phyloP scores from a whole-genome alignment of 1,139 yeast genomes.

The Kluyveromyces sp. region DNA sequence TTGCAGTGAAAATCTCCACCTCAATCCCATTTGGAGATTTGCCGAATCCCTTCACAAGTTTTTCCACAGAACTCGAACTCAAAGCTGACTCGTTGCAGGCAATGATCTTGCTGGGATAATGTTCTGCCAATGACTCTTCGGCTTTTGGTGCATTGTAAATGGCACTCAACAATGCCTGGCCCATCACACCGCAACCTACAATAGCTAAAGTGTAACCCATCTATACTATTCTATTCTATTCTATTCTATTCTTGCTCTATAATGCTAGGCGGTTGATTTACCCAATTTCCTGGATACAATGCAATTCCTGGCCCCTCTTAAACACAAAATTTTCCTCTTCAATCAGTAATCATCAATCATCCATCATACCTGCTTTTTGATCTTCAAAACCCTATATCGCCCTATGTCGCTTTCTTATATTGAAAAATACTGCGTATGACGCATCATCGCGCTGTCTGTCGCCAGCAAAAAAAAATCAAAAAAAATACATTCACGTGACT shows the following conservation, averaged over 20 bases:
- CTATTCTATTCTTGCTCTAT: neutral
- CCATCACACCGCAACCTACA: slow-evolving; percentile 94
- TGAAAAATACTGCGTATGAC: too few relatives aligned
- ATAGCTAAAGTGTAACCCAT: slow-evolving; percentile 54
- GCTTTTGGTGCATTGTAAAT: slow-evolving; percentile 43
- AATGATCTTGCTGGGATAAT: slow-evolving; percentile 55
- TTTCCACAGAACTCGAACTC: slow-evolving; percentile 38
- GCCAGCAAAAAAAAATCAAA: too few relatives aligned
- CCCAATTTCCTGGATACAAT: too few relatives aligned
- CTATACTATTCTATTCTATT: neutral
- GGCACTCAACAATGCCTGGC: slow-evolving; percentile 88
- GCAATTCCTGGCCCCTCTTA: too few relatives aligned
- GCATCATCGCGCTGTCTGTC: too few relatives aligned
- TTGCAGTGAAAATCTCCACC: slow-evolving; percentile 49
- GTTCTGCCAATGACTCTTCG: slow-evolving; percentile 28
- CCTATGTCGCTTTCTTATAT: too few relatives aligned
- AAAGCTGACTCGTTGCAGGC: slow-evolving; percentile 63
- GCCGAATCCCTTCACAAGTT: slow-evolving; percentile 38
- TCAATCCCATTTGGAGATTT: slow-evolving; percentile 34
- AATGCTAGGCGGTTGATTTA: neutral
- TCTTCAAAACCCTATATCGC: too few relatives aligned
- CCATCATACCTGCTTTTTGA: too few relatives aligned
- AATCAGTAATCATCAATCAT: too few relatives aligned
- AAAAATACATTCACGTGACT: too few relatives aligned
- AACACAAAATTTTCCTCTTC: too few relatives aligned